Percentiles rank a stretch among this genome's conserved stretches.
phyloP scores from a whole-genome alignment of 2,329 filamentous ascomycete species.

The Alternaria ventricosa region DNA sequence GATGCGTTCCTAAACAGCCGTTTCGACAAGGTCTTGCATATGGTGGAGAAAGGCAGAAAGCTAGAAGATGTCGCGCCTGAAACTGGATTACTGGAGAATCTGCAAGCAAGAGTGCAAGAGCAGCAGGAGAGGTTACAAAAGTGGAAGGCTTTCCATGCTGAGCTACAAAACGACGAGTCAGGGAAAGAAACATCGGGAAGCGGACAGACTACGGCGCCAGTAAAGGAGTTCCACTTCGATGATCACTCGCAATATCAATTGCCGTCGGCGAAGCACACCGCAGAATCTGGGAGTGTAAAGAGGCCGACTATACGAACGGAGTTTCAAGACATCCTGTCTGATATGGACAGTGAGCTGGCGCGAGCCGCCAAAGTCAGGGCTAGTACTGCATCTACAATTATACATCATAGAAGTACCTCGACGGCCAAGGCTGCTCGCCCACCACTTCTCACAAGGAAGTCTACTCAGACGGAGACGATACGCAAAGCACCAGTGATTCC shows the following conservation, averaged over 20 bases:
- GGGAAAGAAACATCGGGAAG: not conserved
- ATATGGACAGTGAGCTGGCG: constrained; percentile 40
- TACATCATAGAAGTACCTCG: constrained; percentile 28
- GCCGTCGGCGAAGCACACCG: constrained; percentile 15
- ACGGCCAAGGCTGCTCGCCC: constrained; percentile 24
- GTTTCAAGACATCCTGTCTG: constrained; percentile 36
- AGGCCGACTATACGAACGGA: constrained; percentile 19
- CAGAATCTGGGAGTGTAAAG: constrained; percentile 8
- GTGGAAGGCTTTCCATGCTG: constrained; percentile 74
- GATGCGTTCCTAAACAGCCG: constrained; percentile 70
- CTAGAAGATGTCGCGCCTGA: constrained; percentile 62
- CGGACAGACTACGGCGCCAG: constrained; percentile 3
- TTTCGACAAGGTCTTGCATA: constrained; percentile 75
- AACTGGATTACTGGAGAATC: constrained; percentile 68
- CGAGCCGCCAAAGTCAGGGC: constrained; percentile 26
- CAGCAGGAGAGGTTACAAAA: constrained; percentile 73
- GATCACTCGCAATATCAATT: constrained; percentile 42
- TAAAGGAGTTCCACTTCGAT: constrained; percentile 40
- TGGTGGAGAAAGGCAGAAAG: constrained; percentile 66
- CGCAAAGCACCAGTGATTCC: constrained; percentile 21
- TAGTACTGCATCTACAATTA: constrained; percentile 16
- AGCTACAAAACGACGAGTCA: constrained; percentile 24
- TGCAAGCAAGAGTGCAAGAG: constrained; percentile 70
- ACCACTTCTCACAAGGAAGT: constrained; percentile 28
- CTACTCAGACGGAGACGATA: constrained; percentile 18